A percentile compares a stretch with the other conserved stretches of the same genome.
These are phyloP conservation scores for Psilocybe azurescens DNA, from an alignment of 768 basidiomycete genomes.

Conservation along the genomic window DNA sequence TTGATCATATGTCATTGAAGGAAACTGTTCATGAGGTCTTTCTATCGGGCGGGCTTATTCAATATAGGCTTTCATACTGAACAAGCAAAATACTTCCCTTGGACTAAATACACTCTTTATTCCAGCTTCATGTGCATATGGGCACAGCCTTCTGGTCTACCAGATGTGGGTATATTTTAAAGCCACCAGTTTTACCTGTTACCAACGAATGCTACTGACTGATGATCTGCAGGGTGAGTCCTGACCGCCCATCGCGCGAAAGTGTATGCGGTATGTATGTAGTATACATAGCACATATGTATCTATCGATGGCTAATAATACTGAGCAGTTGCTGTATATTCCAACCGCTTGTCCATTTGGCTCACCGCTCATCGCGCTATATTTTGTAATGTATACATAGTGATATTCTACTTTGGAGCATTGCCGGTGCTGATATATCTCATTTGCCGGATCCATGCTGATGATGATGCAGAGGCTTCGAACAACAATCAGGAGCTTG, in stretches of 20 bases:
- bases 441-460: constrained; percentile 2
- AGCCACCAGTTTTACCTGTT: neutral
- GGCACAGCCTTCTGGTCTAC: neutral
- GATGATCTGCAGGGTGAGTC: neutral
- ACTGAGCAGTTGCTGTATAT: neutral
- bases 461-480: neutral
- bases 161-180: neutral
- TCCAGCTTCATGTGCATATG: neutral
- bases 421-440: neutral
- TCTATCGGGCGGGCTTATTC: no score
- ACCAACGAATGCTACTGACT: neutral
- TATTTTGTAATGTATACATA: no score
- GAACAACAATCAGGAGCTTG: neutral
- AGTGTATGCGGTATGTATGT: neutral
- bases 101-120: neutral
- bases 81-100: neutral
- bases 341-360: neutral
- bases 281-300: neutral
- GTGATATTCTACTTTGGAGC: neutral
- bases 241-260: constrained; percentile 4
- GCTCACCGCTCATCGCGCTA: constrained; percentile 3
- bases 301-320: constrained; percentile 5
- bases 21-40: no score
- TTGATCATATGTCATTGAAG: no score
- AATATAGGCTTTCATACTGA: no score